Percentiles rank a stretch among this genome's conserved stretches.
These are phyloP conservation scores for Cucurbita argyrosperma DNA, from an alignment of 306 rosid genomes.

Conservation along the genomic window DNA sequence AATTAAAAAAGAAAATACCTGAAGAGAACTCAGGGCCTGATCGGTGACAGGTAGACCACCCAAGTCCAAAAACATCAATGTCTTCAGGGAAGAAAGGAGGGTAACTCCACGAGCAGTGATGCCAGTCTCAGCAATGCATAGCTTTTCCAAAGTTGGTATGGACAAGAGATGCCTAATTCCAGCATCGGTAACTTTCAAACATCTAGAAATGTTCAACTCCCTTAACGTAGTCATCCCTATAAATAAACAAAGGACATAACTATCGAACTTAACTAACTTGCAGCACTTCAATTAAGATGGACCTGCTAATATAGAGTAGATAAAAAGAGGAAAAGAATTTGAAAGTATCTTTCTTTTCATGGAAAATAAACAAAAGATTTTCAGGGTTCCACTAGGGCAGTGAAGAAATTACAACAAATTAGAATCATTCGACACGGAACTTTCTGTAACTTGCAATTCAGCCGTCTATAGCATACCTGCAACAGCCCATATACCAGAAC, in stretches of 20 bases:
- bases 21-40: slow-evolving; percentile 36
- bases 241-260: slow-evolving; percentile 1
- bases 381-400: not conserved
- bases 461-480: slow-evolving; percentile 30
- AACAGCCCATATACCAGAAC: slow-evolving; percentile 67
- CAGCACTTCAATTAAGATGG: not conserved
- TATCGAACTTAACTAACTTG: not conserved
- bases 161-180: slow-evolving; percentile 54
- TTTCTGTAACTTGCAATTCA: not conserved
- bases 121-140: slow-evolving; percentile 53
- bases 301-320: not conserved
- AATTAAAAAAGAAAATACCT: slow-evolving; percentile 20
- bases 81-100: slow-evolving; percentile 48
- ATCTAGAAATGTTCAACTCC: slow-evolving; percentile 64
- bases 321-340: not conserved
- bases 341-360: not conserved
- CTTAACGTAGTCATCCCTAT: slow-evolving; percentile 47
- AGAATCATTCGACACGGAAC: not conserved
- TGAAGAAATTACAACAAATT: not conserved
- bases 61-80: slow-evolving; percentile 55
- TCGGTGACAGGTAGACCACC: slow-evolving; percentile 90
- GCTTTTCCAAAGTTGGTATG: slow-evolving; percentile 41
- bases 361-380: not conserved
- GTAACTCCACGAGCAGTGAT: slow-evolving; percentile 11
- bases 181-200: slow-evolving; percentile 60